Evolutionary conservation across 768 basidiomycete species (phyloP).

Genomic region (Omphalotus guepiniiformis): DNA sequence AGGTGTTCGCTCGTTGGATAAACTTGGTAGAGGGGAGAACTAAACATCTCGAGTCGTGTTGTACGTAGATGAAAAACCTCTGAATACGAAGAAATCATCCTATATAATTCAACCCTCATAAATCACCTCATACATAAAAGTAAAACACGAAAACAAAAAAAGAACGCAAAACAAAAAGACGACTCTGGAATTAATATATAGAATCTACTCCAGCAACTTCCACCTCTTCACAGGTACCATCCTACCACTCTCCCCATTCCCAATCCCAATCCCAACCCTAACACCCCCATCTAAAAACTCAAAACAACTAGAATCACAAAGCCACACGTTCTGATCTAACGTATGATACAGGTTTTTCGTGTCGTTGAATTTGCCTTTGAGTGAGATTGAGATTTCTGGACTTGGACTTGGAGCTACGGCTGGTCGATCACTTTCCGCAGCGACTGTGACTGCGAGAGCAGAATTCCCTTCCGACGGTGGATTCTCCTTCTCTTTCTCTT

Average conservation of each 20-base stretch:
- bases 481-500: too few relatives aligned
- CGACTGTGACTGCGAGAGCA: background rate
- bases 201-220: too few relatives aligned
- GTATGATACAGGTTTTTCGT: background rate
- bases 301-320: background rate
- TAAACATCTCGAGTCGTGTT: too few relatives aligned
- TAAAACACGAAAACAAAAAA: too few relatives aligned
- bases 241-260: background rate
- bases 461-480: too few relatives aligned
- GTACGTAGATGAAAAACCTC: too few relatives aligned
- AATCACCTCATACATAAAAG: too few relatives aligned
- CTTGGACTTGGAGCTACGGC: background rate
- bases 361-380: background rate
- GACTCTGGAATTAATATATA: too few relatives aligned
- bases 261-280: too few relatives aligned
- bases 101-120: too few relatives aligned
- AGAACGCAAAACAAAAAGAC: too few relatives aligned
- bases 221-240: conserved; percentile 2
- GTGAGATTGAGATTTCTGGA: background rate
- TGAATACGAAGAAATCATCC: too few relatives aligned
- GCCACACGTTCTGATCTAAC: conserved; percentile 1
- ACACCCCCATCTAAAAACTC: conserved; percentile 1
- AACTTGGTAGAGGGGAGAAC: conserved; percentile 70
- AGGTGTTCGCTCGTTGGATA: conserved; percentile 76
- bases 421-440: background rate